Conservation (phyloP, 495 filamentous ascomycete genomes). For the Trichoderma reesei region DNA sequence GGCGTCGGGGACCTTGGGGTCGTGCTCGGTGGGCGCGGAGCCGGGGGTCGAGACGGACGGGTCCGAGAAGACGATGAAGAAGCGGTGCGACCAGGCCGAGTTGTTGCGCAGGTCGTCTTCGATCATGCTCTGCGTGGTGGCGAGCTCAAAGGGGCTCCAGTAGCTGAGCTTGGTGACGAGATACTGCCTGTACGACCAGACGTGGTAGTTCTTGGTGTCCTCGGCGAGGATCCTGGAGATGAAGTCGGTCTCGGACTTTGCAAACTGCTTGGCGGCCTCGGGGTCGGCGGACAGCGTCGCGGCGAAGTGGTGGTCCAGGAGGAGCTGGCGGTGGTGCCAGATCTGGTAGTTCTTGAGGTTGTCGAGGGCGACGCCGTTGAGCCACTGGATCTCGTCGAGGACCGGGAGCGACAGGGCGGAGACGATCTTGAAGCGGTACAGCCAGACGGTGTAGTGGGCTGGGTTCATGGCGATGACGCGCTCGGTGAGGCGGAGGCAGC, state of each 20-base stretch:
- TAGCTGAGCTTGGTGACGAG: conserved; percentile 71
- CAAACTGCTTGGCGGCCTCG: conserved; percentile 24
- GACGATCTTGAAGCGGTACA: conserved; percentile 76
- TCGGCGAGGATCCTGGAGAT: conserved; percentile 68
- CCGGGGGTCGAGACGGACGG: conserved; percentile 40
- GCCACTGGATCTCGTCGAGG: conserved; percentile 65
- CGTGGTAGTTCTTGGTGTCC: conserved; percentile 96
- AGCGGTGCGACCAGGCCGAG: conserved; percentile 93
- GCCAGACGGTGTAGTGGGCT: conserved; percentile 97
- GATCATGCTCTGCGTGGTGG: conserved; percentile 59
- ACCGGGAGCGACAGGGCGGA: conserved; percentile 58
- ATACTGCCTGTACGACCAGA: conserved; percentile 95
- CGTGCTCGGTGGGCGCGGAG: conserved; percentile 30
- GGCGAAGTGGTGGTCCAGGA: conserved; percentile 59
- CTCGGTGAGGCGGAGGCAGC: conserved; percentile 74
- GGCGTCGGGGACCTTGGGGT: conserved; percentile 44
- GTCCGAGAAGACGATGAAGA: conserved; percentile 75
- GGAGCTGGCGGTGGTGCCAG: conserved; percentile 89
- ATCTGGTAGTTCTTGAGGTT: conserved; percentile 98
- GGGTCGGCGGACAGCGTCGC: conserved; percentile 30
- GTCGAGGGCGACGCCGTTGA: conserved; percentile 69
- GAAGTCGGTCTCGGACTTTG: conserved; percentile 57
- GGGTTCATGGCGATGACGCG: conserved; percentile 88
- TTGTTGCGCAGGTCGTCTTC: conserved; percentile 82
- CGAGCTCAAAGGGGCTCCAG: conserved; percentile 51